A percentile compares a stretch with the other conserved stretches of the same genome.
Evolutionary conservation across 306 rosid genomes (phyloP).

Genomic region (Quercus dentata): DNA sequence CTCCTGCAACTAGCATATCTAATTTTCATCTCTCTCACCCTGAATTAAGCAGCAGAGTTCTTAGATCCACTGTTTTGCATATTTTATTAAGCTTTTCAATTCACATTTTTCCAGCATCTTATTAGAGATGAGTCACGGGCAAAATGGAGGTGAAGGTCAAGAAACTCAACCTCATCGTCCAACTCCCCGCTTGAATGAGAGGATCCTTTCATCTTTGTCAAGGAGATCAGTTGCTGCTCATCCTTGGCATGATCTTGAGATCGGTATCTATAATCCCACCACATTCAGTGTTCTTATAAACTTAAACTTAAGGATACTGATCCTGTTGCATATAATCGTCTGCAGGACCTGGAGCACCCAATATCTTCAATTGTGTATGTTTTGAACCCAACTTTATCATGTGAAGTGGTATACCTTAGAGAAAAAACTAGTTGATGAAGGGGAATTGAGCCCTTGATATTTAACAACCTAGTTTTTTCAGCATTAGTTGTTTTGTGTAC

Average conservation of each 20-base stretch:
- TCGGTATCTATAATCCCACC: constrained; percentile 45
- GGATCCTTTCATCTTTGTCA: constrained; percentile 90
- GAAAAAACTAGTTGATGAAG: neutral
- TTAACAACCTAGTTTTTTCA: neutral
- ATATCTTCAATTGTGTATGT: constrained; percentile 75
- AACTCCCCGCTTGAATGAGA: constrained; percentile 71
- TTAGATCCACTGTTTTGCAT: neutral
- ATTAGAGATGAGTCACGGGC: constrained; percentile 51
- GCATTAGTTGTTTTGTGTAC: neutral
- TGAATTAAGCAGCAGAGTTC: neutral
- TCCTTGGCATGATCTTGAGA: constrained; percentile 99
- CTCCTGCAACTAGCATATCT: neutral
- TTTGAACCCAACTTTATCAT: neutral
- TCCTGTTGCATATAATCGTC: constrained; percentile 20
- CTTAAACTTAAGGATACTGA: constrained; percentile 8
- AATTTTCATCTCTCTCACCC: neutral
- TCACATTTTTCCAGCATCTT: neutral
- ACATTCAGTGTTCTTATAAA: neutral
- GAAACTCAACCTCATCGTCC: constrained; percentile 10
- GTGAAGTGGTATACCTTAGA: neutral
- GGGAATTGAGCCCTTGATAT: constrained; percentile 2
- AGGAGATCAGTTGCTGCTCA: constrained; percentile 94
- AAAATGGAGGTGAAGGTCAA: constrained; percentile 6
- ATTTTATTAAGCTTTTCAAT: neutral
- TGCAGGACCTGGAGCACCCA: constrained; percentile 87